phyloP scores from a whole-genome alignment of 2,329 filamentous ascomycete species.

The Exophiala spinifera region DNA sequence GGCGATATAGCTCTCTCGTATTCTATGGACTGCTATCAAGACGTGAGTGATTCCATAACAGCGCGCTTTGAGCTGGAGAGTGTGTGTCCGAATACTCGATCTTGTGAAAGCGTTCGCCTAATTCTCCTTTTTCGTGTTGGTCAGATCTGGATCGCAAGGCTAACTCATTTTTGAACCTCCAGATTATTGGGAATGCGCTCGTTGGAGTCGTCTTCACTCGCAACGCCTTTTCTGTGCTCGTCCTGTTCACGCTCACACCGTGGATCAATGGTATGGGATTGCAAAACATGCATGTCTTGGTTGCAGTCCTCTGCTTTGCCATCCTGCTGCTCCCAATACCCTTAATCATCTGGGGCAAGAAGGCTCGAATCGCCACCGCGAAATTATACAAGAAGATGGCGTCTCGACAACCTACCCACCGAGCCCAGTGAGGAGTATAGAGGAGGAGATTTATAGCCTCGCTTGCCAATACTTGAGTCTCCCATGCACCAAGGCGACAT shows the following conservation, averaged over 20 bases:
- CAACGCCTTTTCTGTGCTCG: conserved; percentile 43
- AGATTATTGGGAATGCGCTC: conserved; percentile 48
- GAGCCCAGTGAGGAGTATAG: background rate
- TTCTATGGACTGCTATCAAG: conserved; percentile 33
- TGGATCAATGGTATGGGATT: conserved; percentile 42
- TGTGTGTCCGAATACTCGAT: no score
- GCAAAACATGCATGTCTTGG: conserved; percentile 41
- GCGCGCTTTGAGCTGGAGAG: background rate
- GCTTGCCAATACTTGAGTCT: background rate
- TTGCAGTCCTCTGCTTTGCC: conserved; percentile 36
- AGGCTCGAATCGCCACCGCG: conserved; percentile 33
- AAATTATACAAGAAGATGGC: conserved; percentile 30
- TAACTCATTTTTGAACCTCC: background rate
- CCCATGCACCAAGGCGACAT: no score
- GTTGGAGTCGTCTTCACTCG: conserved; percentile 46
- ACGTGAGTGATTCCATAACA: conserved; percentile 26
- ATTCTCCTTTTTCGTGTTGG: background rate
- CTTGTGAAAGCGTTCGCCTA: background rate
- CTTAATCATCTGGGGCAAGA: conserved; percentile 38
- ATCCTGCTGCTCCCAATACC: conserved; percentile 31
- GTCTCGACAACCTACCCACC: conserved; percentile 5
- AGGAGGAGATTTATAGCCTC: background rate
- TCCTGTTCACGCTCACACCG: conserved; percentile 46
- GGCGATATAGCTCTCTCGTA: conserved; percentile 31
- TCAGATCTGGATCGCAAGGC: background rate